phyloP scores from a whole-genome alignment of 2,329 filamentous ascomycete genomes.

The Aspergillus latus region DNA sequence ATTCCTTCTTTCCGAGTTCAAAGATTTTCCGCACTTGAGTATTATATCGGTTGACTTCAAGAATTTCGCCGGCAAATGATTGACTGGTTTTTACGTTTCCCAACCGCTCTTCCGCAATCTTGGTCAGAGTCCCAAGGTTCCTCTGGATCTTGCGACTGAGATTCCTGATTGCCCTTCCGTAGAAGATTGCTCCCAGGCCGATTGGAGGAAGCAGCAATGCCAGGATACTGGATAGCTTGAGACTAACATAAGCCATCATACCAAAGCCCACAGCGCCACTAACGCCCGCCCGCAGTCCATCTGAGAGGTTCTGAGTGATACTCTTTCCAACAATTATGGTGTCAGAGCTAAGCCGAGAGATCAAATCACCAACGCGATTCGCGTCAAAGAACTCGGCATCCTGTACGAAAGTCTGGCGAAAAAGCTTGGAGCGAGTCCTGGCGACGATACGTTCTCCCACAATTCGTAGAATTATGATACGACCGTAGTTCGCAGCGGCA shows the following conservation, averaged over 20 bases:
- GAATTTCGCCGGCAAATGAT: slow-evolving; percentile 88
- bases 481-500: slow-evolving; percentile 86
- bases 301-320: slow-evolving; percentile 95
- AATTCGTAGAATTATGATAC: slow-evolving; percentile 88
- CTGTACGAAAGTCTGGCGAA: slow-evolving; percentile 89
- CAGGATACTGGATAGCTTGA: slow-evolving; percentile 84
- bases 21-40: slow-evolving; percentile 91
- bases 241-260: slow-evolving; percentile 94
- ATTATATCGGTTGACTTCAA: slow-evolving; percentile 90
- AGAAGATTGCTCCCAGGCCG: slow-evolving; percentile 85
- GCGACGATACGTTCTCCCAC: slow-evolving; percentile 94
- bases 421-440: slow-evolving; percentile 82
- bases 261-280: slow-evolving; percentile 86
- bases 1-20: slow-evolving; percentile 79
- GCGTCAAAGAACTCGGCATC: slow-evolving; percentile 99
- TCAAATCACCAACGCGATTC: slow-evolving; percentile 92
- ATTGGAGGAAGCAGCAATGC: slow-evolving; percentile 87
- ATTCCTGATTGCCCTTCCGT: slow-evolving; percentile 83
- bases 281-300: slow-evolving; percentile 87
- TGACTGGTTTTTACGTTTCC: slow-evolving; percentile 97
- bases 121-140: slow-evolving; percentile 87
- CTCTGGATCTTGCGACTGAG: slow-evolving; percentile 91
- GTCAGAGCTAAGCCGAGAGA: slow-evolving; percentile 91
- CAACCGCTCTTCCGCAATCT: slow-evolving; percentile 96
- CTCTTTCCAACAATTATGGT: slow-evolving; percentile 98